Evolutionary conservation across 2,329 filamentous ascomycete species (phyloP), one percentile per base, ranked within the genome.

Genomic region (Ascochyta clinopodiicola): DNA sequence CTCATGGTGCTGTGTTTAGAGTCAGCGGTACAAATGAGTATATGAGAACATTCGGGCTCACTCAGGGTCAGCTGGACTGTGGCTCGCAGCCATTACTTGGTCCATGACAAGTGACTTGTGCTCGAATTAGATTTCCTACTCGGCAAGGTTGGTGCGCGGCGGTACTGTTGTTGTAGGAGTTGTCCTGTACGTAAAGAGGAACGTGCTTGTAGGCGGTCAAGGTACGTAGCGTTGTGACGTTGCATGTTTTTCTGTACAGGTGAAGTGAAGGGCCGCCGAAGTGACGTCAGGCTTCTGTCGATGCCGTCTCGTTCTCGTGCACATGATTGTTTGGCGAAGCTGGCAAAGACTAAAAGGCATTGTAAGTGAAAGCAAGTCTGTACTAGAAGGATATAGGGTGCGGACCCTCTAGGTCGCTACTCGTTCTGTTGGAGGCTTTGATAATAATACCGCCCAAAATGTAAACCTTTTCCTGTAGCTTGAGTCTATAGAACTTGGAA

Each of bases 201-300:
- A 34, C 43, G 36, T 46, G 50, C 43, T 31, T 4, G 17, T 46
- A 4, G 8, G 24, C 3, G 35, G 50, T 24, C 43, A 43, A 46
- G 37, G 7, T 15, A n/a, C 15, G 24, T 46, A 45, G 49, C 42
- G 49, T 7, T 10, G 36, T 46, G 35, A 40, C 42, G 21, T 29
- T 22, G 36, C 31, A 29, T 19, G 17, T 21, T 31, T 10, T 22
- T 13, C 12, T 44, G 12, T n/a, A 12, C 36, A 32, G 50, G 12
- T 52, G 50, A 46, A 46, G 37, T 45, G 37, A 42, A 42, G 29
- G 24, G 31, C 22, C n/a, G 22, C 24, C 25, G 29, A 39, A 36
- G 17, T 36, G 42, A 42, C 36, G 42, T 46, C 35, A 52, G 22
- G 17, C 8, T 21, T 5, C 36, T 38, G 17, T 38, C 19, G 9